Evolutionary conservation across 2,329 filamentous ascomycete genomes (phyloP).

Genomic region (Aureobasidium pullulans): DNA sequence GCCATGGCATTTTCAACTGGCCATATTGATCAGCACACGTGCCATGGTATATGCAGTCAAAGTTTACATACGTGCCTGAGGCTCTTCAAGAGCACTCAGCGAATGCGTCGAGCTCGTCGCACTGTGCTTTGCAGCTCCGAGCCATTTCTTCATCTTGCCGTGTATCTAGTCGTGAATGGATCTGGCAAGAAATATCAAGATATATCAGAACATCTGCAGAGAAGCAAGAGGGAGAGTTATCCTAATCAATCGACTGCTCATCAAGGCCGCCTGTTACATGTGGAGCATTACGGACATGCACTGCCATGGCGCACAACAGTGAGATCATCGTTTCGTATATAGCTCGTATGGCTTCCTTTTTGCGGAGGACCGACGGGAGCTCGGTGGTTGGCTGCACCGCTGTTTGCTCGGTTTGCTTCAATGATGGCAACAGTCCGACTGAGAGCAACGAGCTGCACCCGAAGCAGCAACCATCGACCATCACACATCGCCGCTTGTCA

Average conservation of each 20-base stretch:
- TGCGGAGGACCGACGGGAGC: background rate
- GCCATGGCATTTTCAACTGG: constrained; percentile 40
- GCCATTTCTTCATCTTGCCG: constrained; percentile 3
- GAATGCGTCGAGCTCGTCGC: constrained; percentile 41
- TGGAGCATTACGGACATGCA: background rate
- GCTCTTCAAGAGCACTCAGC: constrained; percentile 50
- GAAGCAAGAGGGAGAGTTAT: background rate
- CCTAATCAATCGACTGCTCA: background rate
- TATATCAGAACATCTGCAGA: background rate
- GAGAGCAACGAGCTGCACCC: background rate
- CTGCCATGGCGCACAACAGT: background rate
- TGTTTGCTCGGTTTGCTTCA: constrained; percentile 10
- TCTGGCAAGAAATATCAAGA: background rate
- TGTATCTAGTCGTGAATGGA: background rate
- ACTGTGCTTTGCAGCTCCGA: constrained; percentile 10
- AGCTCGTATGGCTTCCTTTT: background rate
- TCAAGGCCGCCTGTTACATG: background rate
- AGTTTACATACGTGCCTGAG: constrained; percentile 47
- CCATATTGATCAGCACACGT: constrained; percentile 14
- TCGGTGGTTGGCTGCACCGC: background rate
- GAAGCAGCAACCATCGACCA: background rate
- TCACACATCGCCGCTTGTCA: background rate
- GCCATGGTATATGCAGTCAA: background rate
- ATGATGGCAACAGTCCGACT: constrained; percentile 1
- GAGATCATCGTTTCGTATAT: constrained; percentile 6